Conservation (phyloP, 805 yeast species). For the Candida sonorensis region DNA sequence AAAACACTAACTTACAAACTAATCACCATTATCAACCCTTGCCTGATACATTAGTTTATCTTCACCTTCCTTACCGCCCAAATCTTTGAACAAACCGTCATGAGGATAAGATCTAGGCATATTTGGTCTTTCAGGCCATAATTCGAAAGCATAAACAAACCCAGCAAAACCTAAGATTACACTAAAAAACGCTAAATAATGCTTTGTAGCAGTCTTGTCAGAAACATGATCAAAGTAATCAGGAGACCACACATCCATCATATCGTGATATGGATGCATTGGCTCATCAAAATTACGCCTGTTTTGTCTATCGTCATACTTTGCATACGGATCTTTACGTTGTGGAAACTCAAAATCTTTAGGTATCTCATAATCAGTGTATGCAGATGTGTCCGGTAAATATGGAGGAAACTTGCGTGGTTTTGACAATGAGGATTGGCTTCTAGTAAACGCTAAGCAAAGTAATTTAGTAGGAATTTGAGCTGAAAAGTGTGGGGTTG, state of each 20-base stretch:
- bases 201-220: constrained; percentile 54
- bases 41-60: constrained; percentile 34
- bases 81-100: constrained; percentile 66
- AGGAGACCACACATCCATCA: constrained; percentile 81
- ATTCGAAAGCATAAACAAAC: constrained; percentile 42
- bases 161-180: constrained; percentile 33
- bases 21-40: constrained; percentile 31
- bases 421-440: neutral
- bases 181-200: constrained; percentile 53
- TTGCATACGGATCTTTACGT: constrained; percentile 60
- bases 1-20: constrained; percentile 3
- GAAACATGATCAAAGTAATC: constrained; percentile 58
- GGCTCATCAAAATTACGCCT: constrained; percentile 75
- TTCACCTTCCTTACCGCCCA: constrained; percentile 55
- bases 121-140: constrained; percentile 63
- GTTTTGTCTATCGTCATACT: constrained; percentile 75
- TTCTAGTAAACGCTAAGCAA: neutral
- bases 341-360: constrained; percentile 48
- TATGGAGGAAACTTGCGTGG: constrained; percentile 20
- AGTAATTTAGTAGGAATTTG: no score
- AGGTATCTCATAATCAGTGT: constrained; percentile 50
- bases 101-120: constrained; percentile 70
- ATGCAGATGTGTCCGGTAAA: constrained; percentile 24
- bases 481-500: no score
- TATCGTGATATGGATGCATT: constrained; percentile 63